Base-by-base conservation (phyloP, 208 protist species). In the Trypanosoma brucei region DNA sequence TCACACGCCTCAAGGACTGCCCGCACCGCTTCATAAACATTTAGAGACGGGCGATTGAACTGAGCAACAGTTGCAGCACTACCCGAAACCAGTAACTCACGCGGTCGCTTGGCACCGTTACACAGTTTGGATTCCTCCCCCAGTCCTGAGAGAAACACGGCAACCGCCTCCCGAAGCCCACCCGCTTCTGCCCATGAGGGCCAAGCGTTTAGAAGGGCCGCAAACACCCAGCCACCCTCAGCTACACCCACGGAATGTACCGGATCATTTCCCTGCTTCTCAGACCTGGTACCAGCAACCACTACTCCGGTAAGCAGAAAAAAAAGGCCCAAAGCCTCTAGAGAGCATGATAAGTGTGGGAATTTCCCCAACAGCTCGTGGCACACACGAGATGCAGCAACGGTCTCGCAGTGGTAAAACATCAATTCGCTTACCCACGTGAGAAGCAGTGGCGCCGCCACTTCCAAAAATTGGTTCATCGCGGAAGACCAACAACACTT, bases 1-100 rank as follows among this genome's bases (percentile, higher is more conserved):
- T 73, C 66, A 52, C 65, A 76, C 0, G 66, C 65, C 44, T 62
- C 40, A 33, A 65, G 49, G 33, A 81, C 66, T 37, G 69, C 66
- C 36, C 42, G 38, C n/a, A 75, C 13, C 57, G 67, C 54, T 44
- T n/a, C 14, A 11, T 13, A 58, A 48, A 5, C 33, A 14, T 37
- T 11, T 22, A 39, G 44, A 42, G 49, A 11, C 9, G 35, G 49
- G 5, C 22, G 22, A 22, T 2, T 31, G 39, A 49, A 37, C 22
- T 51, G 13, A 58, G 8, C 35, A 38, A 22, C 2, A 71, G 7
- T 31, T 11, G 40, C 11, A 53, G 13, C 11, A 53, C 36, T 33
- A 57, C 37, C 36, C 44, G 42, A 46, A 14, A 51, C 31, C 45
- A 49, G 38, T 3, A 38, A 3, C 44, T 59, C 63, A 38, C 59